Conservation (phyloP, 208 protist species). For the Trypanosoma cruzi region DNA sequence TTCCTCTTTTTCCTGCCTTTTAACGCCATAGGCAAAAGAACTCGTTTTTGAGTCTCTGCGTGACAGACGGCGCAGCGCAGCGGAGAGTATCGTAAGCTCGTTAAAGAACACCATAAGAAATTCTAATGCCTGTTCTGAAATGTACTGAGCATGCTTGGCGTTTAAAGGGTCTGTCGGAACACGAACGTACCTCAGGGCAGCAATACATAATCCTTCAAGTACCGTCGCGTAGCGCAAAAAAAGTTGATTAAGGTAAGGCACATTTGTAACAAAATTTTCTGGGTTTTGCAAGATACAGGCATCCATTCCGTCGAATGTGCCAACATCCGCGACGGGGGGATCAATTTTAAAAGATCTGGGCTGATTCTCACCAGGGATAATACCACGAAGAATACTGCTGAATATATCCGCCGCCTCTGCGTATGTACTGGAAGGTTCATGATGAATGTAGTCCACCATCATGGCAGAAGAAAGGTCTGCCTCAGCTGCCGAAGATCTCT, state of each 20-base stretch:
- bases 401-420: conserved; percentile 43
- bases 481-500: conserved; percentile 2
- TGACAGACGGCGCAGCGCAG: conserved; percentile 24
- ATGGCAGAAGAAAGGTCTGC: neutral
- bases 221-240: conserved; percentile 61
- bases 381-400: conserved; percentile 46
- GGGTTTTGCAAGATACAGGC: conserved; percentile 64
- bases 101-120: conserved; percentile 69
- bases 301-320: conserved; percentile 14
- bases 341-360: neutral
- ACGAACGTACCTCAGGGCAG: conserved; percentile 62
- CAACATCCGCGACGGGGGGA: neutral
- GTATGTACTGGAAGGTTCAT: conserved; percentile 31
- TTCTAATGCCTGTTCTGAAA: conserved; percentile 46
- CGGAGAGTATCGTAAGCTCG: conserved; percentile 57
- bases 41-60: neutral
- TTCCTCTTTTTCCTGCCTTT: neutral
- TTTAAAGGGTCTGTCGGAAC: conserved; percentile 55
- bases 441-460: neutral
- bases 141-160: conserved; percentile 49
- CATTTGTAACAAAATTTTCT: conserved; percentile 53
- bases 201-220: conserved; percentile 74
- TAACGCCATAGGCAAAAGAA: neutral
- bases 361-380: conserved; percentile 29
- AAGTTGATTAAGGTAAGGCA: conserved; percentile 71